Percentiles rank a stretch among this genome's conserved stretches.
Conservation (phyloP, 2,329 filamentous ascomycete species). For the Escovopsis sp. region DNA sequence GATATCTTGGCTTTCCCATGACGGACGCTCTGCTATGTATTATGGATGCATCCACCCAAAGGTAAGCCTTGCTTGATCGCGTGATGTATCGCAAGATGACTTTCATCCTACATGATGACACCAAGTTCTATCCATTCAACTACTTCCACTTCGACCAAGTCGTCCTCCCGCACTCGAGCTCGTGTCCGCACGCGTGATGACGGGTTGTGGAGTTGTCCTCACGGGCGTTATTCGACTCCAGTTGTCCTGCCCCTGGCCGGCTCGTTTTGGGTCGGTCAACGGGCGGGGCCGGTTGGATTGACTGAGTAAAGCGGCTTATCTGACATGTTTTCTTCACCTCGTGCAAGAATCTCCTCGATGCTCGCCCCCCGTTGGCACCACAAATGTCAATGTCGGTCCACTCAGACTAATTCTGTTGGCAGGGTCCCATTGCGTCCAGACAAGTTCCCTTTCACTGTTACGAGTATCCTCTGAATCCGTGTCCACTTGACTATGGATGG, state of each 20-base stretch:
- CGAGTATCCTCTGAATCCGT: no score
- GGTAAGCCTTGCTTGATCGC: no score
- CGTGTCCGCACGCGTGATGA: constrained; percentile 35
- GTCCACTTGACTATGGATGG: no score
- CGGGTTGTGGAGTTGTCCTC: constrained; percentile 58
- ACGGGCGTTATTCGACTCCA: constrained; percentile 44
- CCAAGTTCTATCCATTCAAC: constrained; percentile 64
- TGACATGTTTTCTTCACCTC: constrained; percentile 16
- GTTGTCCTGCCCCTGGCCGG: constrained; percentile 30
- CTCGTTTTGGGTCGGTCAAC: constrained; percentile 39
- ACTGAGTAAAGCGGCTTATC: constrained; percentile 59
- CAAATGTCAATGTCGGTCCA: background rate
- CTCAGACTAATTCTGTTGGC: no score
- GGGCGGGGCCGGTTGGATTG: constrained; percentile 41
- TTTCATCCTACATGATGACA: constrained; percentile 19
- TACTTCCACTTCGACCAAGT: constrained; percentile 50
- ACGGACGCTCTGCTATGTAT: no score
- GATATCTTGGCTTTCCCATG: no score
- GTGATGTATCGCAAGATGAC: no score
- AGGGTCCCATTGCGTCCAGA: no score
- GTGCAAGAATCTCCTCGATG: no score
- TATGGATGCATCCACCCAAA: background rate
- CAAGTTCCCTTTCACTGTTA: no score
- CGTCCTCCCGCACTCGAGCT: constrained; percentile 58
- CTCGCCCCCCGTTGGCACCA: background rate